These are phyloP conservation scores for Pholiota adiposa DNA, from an alignment of 1,284 basidiomycete genomes.

Conservation along the genomic window DNA sequence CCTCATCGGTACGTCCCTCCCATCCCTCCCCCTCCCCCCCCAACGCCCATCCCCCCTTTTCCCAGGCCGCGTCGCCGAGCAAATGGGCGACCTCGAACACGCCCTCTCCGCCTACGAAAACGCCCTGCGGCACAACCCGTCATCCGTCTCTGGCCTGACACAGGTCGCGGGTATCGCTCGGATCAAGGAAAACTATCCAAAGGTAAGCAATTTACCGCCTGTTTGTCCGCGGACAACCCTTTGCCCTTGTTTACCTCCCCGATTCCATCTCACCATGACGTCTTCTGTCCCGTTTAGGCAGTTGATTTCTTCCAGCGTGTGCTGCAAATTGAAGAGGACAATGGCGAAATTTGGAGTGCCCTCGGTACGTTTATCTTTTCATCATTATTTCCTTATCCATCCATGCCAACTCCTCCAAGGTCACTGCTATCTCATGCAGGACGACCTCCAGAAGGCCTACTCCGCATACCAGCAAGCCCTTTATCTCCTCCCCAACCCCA, in stretches of 20 bases:
- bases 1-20: constrained; percentile 71
- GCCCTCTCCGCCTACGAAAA: constrained; percentile 91
- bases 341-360: constrained; percentile 94
- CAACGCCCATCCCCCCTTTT: neutral
- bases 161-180: constrained; percentile 91
- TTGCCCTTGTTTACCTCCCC: constrained; percentile 34
- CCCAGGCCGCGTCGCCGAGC: constrained; percentile 86
- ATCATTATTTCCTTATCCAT: constrained; percentile 21
- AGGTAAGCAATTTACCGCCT: constrained; percentile 55
- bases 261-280: constrained; percentile 42
- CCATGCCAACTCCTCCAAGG: constrained; percentile 47
- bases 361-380: constrained; percentile 63
- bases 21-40: neutral
- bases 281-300: constrained; percentile 62
- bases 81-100: constrained; percentile 89
- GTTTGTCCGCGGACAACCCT: constrained; percentile 40
- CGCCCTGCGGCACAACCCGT: constrained; percentile 90
- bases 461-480: constrained; percentile 98
- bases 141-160: constrained; percentile 85
- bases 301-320: constrained; percentile 96
- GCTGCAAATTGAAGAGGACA: constrained; percentile 86
- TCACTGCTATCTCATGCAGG: constrained; percentile 99
- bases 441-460: constrained; percentile 98
- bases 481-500: constrained; percentile 94
- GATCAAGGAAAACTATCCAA: constrained; percentile 87